Evolutionary conservation across 495 filamentous ascomycete species (phyloP).

Genomic region (Aspergillus panamensis): DNA sequence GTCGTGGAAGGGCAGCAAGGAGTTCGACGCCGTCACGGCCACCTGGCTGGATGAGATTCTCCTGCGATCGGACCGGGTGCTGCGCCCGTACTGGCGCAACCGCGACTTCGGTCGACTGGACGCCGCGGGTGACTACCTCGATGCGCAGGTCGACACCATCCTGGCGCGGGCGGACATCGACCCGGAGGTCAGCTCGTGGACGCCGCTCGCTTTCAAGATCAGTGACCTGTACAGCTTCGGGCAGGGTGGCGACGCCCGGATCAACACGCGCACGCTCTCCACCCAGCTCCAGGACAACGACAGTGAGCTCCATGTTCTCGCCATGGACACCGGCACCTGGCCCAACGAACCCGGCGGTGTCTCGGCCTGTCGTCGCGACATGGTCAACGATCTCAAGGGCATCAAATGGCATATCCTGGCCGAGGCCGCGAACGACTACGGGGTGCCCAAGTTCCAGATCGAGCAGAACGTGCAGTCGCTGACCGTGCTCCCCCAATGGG

Average conservation of each 20-base stretch:
- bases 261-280: constrained; percentile 33
- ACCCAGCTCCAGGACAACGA: constrained; percentile 32
- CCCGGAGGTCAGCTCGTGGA: constrained; percentile 54
- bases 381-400: constrained; percentile 58
- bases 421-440: constrained; percentile 62
- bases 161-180: constrained; percentile 59
- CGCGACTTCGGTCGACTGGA: constrained; percentile 51
- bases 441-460: constrained; percentile 60
- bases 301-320: constrained; percentile 58
- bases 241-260: constrained; percentile 50
- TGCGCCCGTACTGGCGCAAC: constrained; percentile 54
- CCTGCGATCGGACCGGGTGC: constrained; percentile 50
- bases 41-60: constrained; percentile 60
- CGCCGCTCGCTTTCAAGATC: constrained; percentile 55
- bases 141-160: constrained; percentile 52
- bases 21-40: constrained; percentile 56
- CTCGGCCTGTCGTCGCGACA: constrained; percentile 61
- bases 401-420: constrained; percentile 63
- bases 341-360: constrained; percentile 63
- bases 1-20: constrained; percentile 53
- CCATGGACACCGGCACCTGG: constrained; percentile 61
- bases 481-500: constrained; percentile 62
- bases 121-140: constrained; percentile 50
- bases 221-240: constrained; percentile 60
- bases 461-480: constrained; percentile 61